Percentiles rank a stretch among this genome's conserved stretches.
These are phyloP conservation scores for Monosporozyma siamensis DNA, from an alignment of 805 yeast genomes.

Conservation along the genomic window DNA sequence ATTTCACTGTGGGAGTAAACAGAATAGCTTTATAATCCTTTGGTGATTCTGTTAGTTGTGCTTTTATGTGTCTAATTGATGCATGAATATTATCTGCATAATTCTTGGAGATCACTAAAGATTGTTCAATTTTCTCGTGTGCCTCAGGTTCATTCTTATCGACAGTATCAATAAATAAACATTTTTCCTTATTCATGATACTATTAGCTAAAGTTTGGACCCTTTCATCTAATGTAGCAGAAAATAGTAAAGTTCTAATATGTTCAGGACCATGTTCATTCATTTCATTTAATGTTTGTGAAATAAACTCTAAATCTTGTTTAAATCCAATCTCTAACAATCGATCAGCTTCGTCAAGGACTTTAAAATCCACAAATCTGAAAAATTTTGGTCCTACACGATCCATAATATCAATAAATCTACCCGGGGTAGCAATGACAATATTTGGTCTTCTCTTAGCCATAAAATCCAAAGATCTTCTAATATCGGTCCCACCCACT, in stretches of 20 bases:
- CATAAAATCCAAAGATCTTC: constrained; percentile 31
- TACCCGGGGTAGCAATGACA: constrained; percentile 84
- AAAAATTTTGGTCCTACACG: constrained; percentile 39
- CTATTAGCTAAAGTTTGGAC: constrained; percentile 57
- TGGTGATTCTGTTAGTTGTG: constrained; percentile 30
- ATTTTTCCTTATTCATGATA: constrained; percentile 44
- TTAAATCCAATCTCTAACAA: constrained; percentile 74
- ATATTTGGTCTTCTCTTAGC: constrained; percentile 38
- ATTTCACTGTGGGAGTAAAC: constrained; percentile 69
- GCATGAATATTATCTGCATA: constrained; percentile 53
- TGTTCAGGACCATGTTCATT: constrained; percentile 27
- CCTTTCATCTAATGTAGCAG: constrained; percentile 74
- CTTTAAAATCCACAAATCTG: constrained; percentile 47
- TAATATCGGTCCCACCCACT: constrained; percentile 58
- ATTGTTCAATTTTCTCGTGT: constrained; percentile 70
- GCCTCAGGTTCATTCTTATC: constrained; percentile 64
- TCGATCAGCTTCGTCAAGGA: constrained; percentile 89
- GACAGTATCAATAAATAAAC: constrained; percentile 63
- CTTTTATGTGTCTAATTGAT: constrained; percentile 42
- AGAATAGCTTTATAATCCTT: constrained; percentile 64
- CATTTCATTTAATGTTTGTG: constrained; percentile 36
- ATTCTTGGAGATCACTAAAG: constrained; percentile 43
- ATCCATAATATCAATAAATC: constrained; percentile 56
- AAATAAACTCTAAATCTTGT: constrained; percentile 51
- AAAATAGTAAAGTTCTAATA: constrained; percentile 65